Base-by-base conservation (phyloP, 208 protist genomes). In the Novymonas esmeraldas region DNA sequence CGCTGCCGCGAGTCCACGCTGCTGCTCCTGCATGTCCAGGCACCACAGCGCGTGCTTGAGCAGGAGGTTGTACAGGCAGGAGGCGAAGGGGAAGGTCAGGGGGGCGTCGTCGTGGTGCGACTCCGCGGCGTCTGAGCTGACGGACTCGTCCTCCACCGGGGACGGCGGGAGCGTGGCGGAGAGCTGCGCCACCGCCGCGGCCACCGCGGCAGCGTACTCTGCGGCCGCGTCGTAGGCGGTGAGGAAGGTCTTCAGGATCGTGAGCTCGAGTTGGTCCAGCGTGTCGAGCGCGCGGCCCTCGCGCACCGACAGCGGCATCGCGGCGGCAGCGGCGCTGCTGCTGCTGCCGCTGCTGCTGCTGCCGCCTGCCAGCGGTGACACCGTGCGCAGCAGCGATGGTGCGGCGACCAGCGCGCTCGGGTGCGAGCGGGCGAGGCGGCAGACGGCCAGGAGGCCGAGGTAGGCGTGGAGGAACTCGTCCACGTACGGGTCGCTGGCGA, bases 381-480 rank as follows among this genome's bases (percentile, higher is more conserved):
- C n/a, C n/a, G n/a, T 26, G 22, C 2, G 41, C 29, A 10, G 26
- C 29, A 18, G 45, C 13, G 26, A 28, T 14, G 48, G 10, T 3
- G 48, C 33, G 22, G n/a, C 39, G 39, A 26, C 20, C n/a, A 28
- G 26, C 18, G 16, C 16, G 24, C n/a, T n/a, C n/a, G 51, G 38
- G 26, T 26, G 10, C 3, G 29, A 54, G n/a, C 68, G 76, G 41
- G 67, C 63, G 4, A 59, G 24, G 20, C 80, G 84, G 31, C 78
- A 57, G 10, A 71, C 72, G 9, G 77, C 54, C 11, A 88, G 67
- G 5, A 91, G 71, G 58, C 73, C 76, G 36, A 91, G 55, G 61
- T 86, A 87, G 28, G 70, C 73, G 72, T 88, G 78, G 29, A 87
- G 65, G 64, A 87, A 82, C 67, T 88, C 85, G 31, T 91, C 85